These are phyloP conservation scores for Terana coerulea DNA, from an alignment of 768 basidiomycete genomes.

Conservation along the genomic window DNA sequence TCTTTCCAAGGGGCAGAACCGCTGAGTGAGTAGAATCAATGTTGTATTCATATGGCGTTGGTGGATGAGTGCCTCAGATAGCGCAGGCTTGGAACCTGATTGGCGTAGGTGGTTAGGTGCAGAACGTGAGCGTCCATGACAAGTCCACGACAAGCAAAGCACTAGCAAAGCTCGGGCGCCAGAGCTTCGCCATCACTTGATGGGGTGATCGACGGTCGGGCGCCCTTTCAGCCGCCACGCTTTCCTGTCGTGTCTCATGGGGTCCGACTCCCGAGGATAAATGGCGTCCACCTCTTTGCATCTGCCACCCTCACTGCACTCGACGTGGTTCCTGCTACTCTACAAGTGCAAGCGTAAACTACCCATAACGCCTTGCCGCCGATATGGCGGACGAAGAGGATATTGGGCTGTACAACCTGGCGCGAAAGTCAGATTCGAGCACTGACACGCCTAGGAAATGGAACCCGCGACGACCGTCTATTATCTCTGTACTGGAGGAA, in stretches of 20 bases:
- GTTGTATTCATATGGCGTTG: too few species aligned
- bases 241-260: background rate
- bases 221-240: background rate
- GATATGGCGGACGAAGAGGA: conserved; percentile 22
- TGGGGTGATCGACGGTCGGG: background rate
- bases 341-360: too few species aligned
- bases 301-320: background rate
- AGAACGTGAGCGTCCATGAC: background rate
- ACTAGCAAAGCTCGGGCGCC: background rate
- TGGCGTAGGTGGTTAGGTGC: background rate
- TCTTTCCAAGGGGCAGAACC: background rate
- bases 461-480: conserved; percentile 7
- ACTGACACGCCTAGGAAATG: conserved; percentile 8
- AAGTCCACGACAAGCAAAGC: background rate
- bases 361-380: background rate
- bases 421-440: conserved; percentile 10
- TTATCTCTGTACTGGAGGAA: conserved; percentile 10
- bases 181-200: background rate
- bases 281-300: background rate
- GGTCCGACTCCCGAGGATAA: background rate
- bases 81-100: background rate
- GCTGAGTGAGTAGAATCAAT: too few species aligned
- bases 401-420: conserved; percentile 24
- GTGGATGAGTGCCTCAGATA: background rate
- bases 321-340: too few species aligned